Base-by-base conservation (phyloP, 2,329 filamentous ascomycete species). In the Alternaria ventricosa region DNA sequence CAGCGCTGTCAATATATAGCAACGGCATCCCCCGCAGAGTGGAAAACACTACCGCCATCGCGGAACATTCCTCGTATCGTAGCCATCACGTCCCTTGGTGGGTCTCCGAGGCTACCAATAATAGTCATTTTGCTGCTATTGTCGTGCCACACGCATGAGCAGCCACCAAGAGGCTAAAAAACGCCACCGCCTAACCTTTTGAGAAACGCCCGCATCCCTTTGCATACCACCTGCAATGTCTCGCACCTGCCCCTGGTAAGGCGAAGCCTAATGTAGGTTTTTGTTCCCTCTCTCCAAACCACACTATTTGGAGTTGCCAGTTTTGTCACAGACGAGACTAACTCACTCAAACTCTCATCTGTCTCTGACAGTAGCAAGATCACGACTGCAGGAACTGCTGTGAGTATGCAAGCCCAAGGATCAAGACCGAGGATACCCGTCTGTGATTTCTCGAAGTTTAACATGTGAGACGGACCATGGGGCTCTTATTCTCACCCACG, bases 61-160 rank as follows among this genome's bases (percentile, higher is more conserved):
- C 20, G 30, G 28, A n/a, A 53, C 49, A 9, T 36, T 36, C 20
- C 30, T 36, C 49, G 49, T 25, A 33, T 53, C 23, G 45, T 11
- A 53, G 13, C 49, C 13, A 36, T 36, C 36, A 28, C 12, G 49
- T 33, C 22, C 33, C 6, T 5, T 15, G 13, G 28, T 23, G 28
- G 30, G 23, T 36, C 20, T 41, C 15, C 9, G n/a, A 36, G 5
- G 49, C 49, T 53, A 22, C 49, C 49, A 36, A 53, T 41, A 53
- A 53, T 53, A 53, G 49, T 53, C 20, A 23, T 18, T 41, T 53
- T 53, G 49, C 36, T 53, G 20, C 49, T 53, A 53, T 53, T 53
- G 13, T 53, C 33, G 30, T 53, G 30, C n/a, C 18, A 51, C 18
- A 36, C 5, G n/a, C 49, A 53, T 11, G 49, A 22, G 30, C 33